Conservation (phyloP, 2,329 filamentous ascomycete genomes). For the Piedraia hortae region DNA sequence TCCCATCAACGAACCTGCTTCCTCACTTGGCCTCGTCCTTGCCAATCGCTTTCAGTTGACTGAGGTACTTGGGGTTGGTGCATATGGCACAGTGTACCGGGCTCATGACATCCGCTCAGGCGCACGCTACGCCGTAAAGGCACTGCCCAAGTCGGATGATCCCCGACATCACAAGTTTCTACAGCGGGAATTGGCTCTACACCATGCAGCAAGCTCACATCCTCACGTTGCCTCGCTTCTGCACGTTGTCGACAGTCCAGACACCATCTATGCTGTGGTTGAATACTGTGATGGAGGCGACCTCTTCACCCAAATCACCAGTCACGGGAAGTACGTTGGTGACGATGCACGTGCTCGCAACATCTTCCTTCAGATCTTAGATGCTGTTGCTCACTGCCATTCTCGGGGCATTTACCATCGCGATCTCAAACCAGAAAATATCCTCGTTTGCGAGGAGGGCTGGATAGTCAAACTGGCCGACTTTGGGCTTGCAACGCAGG, state of each 20-base stretch:
- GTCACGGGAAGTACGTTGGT: slow-evolving; percentile 73
- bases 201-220: slow-evolving; percentile 69
- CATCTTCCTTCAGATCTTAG: slow-evolving; percentile 81
- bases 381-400: slow-evolving; percentile 91
- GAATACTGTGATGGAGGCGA: slow-evolving; percentile 96
- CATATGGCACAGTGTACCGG: slow-evolving; percentile 87
- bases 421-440: slow-evolving; percentile 95
- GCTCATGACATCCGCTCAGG: slow-evolving; percentile 61
- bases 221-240: slow-evolving; percentile 80
- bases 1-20: slow-evolving; percentile 34
- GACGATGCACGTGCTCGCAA: slow-evolving; percentile 69
- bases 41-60: slow-evolving; percentile 62
- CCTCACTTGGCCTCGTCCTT: slow-evolving; percentile 59
- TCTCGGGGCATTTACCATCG: slow-evolving; percentile 81
- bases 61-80: slow-evolving; percentile 68
- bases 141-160: slow-evolving; percentile 86
- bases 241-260: slow-evolving; percentile 71
- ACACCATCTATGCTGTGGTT: slow-evolving; percentile 88
- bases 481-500: slow-evolving; percentile 79
- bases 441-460: slow-evolving; percentile 69
- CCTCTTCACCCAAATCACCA: slow-evolving; percentile 90
- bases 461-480: slow-evolving; percentile 86
- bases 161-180: slow-evolving; percentile 70
- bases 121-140: slow-evolving; percentile 80
- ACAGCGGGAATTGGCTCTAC: slow-evolving; percentile 71